A percentile compares a stretch with the other conserved stretches of the same genome.
phyloP scores from a whole-genome alignment of 1,139 yeast genomes.

The Yamadazyma taylorii region DNA sequence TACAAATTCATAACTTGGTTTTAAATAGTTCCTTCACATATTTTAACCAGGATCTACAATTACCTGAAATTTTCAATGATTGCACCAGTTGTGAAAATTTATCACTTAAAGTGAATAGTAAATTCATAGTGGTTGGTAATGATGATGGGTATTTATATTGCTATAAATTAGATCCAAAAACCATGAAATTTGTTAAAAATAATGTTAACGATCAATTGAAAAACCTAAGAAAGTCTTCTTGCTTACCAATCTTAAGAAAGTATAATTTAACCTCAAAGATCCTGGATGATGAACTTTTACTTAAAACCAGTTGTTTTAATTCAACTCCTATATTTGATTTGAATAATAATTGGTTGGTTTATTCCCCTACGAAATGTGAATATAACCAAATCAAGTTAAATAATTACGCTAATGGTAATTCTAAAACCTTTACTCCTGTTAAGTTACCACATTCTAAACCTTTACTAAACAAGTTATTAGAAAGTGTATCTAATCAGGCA shows the following conservation, averaged over 20 bases:
- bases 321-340: slow-evolving; percentile 51
- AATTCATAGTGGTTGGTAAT: slow-evolving; percentile 25
- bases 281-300: slow-evolving; percentile 22
- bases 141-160: slow-evolving; percentile 26
- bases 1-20: slow-evolving; percentile 4
- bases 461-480: slow-evolving; percentile 45
- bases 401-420: slow-evolving; percentile 9
- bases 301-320: slow-evolving; percentile 34
- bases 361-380: slow-evolving; percentile 42
- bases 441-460: slow-evolving; percentile 48
- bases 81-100: slow-evolving; percentile 8
- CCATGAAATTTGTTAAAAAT: slow-evolving; percentile 13
- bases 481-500: slow-evolving; percentile 51
- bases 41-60: slow-evolving; percentile 9
- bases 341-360: slow-evolving; percentile 52
- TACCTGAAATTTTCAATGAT: slow-evolving; percentile 9
- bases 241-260: slow-evolving; percentile 24
- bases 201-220: slow-evolving; percentile 23
- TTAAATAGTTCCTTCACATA: background rate
- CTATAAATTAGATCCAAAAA: slow-evolving; percentile 12
- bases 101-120: slow-evolving; percentile 23
- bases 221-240: slow-evolving; percentile 24
- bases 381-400: slow-evolving; percentile 29
- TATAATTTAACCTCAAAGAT: slow-evolving; percentile 15
- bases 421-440: slow-evolving; percentile 38